Evolutionary conservation across 2,329 filamentous ascomycete genomes (phyloP).

Genomic region (Beauveria australis): DNA sequence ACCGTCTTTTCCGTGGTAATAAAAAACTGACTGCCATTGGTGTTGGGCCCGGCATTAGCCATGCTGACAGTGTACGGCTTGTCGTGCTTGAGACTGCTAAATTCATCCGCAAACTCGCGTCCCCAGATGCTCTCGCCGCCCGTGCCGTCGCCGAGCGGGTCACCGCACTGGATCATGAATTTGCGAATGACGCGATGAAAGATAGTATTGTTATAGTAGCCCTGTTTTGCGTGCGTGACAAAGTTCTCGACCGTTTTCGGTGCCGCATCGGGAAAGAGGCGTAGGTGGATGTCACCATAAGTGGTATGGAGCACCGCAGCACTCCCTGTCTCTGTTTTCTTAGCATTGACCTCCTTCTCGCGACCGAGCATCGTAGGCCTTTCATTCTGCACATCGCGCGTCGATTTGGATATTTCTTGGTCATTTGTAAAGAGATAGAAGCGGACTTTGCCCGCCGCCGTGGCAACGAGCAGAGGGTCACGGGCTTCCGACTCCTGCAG

Average conservation of each 20-base stretch:
- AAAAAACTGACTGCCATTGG: slow-evolving; percentile 95
- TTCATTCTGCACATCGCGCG: slow-evolving; percentile 90
- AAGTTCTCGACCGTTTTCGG: slow-evolving; percentile 97
- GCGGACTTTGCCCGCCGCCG: slow-evolving; percentile 76
- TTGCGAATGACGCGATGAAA: slow-evolving; percentile 97
- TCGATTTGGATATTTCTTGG: slow-evolving; percentile 70
- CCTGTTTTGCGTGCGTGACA: slow-evolving; percentile 77
- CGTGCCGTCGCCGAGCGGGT: slow-evolving; percentile 83
- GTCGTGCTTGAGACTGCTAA: slow-evolving; percentile 84
- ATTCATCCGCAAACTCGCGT: slow-evolving; percentile 92
- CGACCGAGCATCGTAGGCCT: slow-evolving; percentile 62
- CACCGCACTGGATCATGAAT: slow-evolving; percentile 98
- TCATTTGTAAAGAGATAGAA: slow-evolving; percentile 99
- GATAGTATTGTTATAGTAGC: slow-evolving; percentile 96
- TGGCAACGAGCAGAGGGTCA: slow-evolving; percentile 81
- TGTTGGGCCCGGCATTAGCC: slow-evolving; percentile 94
- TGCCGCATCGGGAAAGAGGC: slow-evolving; percentile 85
- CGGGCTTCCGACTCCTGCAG: slow-evolving; percentile 84
- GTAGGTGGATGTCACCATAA: slow-evolving; percentile 86
- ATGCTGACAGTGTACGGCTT: slow-evolving; percentile 95
- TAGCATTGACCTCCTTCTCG: slow-evolving; percentile 44
- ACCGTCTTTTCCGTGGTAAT: slow-evolving; percentile 95
- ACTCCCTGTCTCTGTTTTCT: slow-evolving; percentile 64
- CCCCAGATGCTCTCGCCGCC: slow-evolving; percentile 88
- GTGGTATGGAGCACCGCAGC: slow-evolving; percentile 85